Evolutionary conservation across 176 grass and related monocot genomes (phyloP).

Genomic region (Oryza punctata): DNA sequence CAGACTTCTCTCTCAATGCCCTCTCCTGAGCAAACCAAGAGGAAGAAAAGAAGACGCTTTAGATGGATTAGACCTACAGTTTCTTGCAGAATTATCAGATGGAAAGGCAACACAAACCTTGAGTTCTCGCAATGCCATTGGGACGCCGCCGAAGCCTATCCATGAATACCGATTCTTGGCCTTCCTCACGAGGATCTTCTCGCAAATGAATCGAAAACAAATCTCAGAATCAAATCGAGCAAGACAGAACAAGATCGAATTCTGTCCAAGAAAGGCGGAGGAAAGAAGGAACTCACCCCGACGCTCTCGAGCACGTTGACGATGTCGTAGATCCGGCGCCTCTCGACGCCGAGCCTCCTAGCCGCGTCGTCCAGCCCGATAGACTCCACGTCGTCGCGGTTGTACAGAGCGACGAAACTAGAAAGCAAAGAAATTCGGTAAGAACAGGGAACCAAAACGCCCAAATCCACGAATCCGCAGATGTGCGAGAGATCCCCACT

Average conservation of each 20-base stretch:
- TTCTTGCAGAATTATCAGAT: slow-evolving; percentile 3
- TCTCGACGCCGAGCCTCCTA: slow-evolving; percentile 65
- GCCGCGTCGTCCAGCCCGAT: slow-evolving; percentile 79
- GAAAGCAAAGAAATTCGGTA: slow-evolving; percentile 4
- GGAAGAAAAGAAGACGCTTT: background rate
- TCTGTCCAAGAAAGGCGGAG: background rate
- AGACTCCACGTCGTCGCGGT: slow-evolving; percentile 56
- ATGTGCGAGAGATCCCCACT: slow-evolving; percentile 45
- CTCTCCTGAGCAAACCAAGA: slow-evolving; percentile 55
- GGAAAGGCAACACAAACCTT: slow-evolving; percentile 55
- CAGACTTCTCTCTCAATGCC: slow-evolving; percentile 48
- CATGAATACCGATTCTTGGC: slow-evolving; percentile 90
- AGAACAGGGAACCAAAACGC: background rate
- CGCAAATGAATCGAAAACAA: background rate
- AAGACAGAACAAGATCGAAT: background rate
- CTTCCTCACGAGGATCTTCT: slow-evolving; percentile 76
- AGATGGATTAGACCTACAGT: background rate
- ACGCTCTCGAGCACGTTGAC: slow-evolving; percentile 94
- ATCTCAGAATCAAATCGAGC: background rate
- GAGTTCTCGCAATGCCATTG: slow-evolving; percentile 70
- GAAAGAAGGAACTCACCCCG: slow-evolving; percentile 64
- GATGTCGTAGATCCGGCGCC: slow-evolving; percentile 95
- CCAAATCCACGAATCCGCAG: background rate
- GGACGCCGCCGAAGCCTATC: slow-evolving; percentile 80
- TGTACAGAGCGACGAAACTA: slow-evolving; percentile 78